Evolutionary conservation across 129 eudicot genomes (phyloP), one percentile per base, ranked within the genome.

Genomic region (carrot (Daucus carota)): DNA sequence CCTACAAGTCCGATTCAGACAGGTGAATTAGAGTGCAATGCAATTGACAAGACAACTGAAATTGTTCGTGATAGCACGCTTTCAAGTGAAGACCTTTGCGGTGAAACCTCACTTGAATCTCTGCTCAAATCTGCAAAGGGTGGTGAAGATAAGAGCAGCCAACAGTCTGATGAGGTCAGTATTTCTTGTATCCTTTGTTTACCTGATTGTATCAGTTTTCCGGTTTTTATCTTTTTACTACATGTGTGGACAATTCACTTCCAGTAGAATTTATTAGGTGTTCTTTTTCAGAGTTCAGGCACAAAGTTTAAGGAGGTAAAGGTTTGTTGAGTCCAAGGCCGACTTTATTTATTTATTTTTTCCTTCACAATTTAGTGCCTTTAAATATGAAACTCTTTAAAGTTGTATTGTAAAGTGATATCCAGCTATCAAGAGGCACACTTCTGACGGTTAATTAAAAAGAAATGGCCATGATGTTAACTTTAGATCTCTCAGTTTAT

Each of bases 91-190:
- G 82, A 80, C 42, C 81, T 80, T 59, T 72, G 54, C 70, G 73
- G 83, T 47, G 87, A 80, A 47, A 83, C 85, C 69, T 81, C 91
- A 47, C 92, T 86, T 29, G 85, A 83, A 75, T 86, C 77, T 59
- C 86, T 85, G 67, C 78, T 87, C 3, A 73, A 80, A 36, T 77
- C 89, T 73, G 70, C 84, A 10, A 80, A 42, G 38, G 1, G 42
- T 72, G 79, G 52, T 31, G 78, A 63, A 34, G 70, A 54, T 26
- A 76, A 79, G 74, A 74, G 33, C 69, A 78, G 31, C 75, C 82
- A 77, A 76, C 85, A 66, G 29, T 74, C 85, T 71, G 62, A 47
- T 75, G 84, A 85, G 97, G 97, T 92, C 76, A 54, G 82, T 85
- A 48, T 46, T 80, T 57, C 60, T 15, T 63, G 69, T 26, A 40